Conservation (phyloP, 805 yeast genomes). For the Candida namnaoensis region DNA sequence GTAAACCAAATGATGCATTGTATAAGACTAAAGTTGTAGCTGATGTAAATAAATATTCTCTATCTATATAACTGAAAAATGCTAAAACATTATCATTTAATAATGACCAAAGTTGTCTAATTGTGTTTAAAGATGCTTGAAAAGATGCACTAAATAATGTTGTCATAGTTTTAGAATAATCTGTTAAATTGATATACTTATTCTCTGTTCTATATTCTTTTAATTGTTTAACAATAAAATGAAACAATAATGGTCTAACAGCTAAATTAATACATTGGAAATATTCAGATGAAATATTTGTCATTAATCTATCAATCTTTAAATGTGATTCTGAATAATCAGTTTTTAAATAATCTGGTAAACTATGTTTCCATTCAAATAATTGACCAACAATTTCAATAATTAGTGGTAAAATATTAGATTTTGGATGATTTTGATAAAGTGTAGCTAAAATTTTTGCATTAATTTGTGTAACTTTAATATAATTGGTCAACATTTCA, state of each 20-base stretch:
- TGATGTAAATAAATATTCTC: constrained; percentile 72
- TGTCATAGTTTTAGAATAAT: constrained; percentile 60
- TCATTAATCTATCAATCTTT: constrained; percentile 56
- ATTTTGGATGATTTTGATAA: constrained; percentile 67
- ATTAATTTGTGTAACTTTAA: constrained; percentile 69
- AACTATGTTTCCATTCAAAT: constrained; percentile 55
- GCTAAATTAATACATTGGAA: constrained; percentile 78
- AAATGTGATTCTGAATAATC: constrained; percentile 47
- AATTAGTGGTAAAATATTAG: constrained; percentile 68
- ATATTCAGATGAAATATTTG: constrained; percentile 74
- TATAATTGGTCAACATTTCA: constrained; percentile 68
- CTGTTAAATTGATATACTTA: constrained; percentile 53
- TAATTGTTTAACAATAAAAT: constrained; percentile 62
- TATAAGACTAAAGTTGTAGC: constrained; percentile 66
- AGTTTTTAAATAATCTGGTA: constrained; percentile 59
- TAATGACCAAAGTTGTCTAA: constrained; percentile 65
- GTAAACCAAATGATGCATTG: constrained; percentile 76
- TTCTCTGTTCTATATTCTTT: constrained; percentile 37
- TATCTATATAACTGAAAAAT: constrained; percentile 77
- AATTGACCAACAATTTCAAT: constrained; percentile 61
- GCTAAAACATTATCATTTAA: constrained; percentile 76
- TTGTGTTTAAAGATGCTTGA: constrained; percentile 73
- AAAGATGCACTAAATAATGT: constrained; percentile 66
- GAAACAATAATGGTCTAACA: constrained; percentile 67
- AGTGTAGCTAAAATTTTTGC: constrained; percentile 62